A percentile compares a stretch with the other conserved stretches of the same genome.
These are phyloP conservation scores for barrel medic (Medicago truncatula) DNA, from an alignment of 306 rosid species.

Conservation along the genomic window DNA sequence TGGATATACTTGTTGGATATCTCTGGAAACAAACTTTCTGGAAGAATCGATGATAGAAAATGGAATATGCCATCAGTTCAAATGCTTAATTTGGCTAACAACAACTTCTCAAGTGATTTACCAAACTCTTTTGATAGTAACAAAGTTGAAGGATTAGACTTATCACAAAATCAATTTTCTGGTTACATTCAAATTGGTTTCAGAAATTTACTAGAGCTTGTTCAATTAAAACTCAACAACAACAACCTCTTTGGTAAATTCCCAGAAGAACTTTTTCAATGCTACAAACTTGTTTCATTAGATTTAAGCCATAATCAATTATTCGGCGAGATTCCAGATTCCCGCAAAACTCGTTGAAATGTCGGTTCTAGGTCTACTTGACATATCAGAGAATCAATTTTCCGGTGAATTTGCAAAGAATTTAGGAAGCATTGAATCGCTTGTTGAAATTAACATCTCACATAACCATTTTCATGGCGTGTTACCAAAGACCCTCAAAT, in stretches of 20 bases:
- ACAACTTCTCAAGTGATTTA: constrained; percentile 65
- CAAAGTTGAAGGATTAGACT: constrained; percentile 67
- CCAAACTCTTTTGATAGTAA: constrained; percentile 63
- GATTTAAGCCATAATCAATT: constrained; percentile 72
- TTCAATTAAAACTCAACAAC: constrained; percentile 64
- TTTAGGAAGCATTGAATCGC: constrained; percentile 64
- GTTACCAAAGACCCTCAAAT: no score
- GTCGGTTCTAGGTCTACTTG: constrained; percentile 82
- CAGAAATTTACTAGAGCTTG: constrained; percentile 50
- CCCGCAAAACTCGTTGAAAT: constrained; percentile 55
- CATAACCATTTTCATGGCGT: constrained; percentile 74
- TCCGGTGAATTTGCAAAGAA: constrained; percentile 72
- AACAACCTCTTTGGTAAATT: constrained; percentile 68
- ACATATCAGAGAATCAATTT: constrained; percentile 74
- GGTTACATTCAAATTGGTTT: constrained; percentile 53
- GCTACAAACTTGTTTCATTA: constrained; percentile 70
- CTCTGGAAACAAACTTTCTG: constrained; percentile 69
- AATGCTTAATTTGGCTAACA: constrained; percentile 77
- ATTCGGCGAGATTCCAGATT: constrained; percentile 62
- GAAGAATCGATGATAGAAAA: constrained; percentile 56
- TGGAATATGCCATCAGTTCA: constrained; percentile 81
- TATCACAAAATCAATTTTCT: constrained; percentile 65
- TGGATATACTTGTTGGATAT: constrained; percentile 75
- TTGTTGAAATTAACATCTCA: constrained; percentile 79
- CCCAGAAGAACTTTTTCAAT: constrained; percentile 61